Evolutionary conservation across 208 protist species (phyloP), one percentile per base, ranked within the genome.

Genomic region (Crithidia acanthocephali): DNA sequence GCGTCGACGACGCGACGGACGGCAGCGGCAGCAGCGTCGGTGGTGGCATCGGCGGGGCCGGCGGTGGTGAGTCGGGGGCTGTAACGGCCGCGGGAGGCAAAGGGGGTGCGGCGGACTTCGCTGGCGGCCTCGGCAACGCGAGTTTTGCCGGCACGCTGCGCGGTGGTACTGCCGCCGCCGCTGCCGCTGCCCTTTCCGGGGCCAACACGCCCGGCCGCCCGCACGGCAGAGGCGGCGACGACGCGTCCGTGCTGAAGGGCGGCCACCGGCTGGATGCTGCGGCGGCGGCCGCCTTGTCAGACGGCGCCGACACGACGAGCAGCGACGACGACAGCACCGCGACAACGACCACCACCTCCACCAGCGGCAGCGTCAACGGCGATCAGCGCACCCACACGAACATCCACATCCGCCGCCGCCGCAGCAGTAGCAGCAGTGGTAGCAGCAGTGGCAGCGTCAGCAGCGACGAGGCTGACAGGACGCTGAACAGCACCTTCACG

Each of bases 291-390:
- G 7, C 37, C 37, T 50, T 16, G 4, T 50, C 45, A n/a, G 45
- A 50, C 20, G 45, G 20, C 9, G 45, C 20, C 20, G 45, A 59
- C 33, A 69, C 42, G 15, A 56, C 28, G 9, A 42, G 27, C 27
- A 51, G 59, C 28, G 61, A 32, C 68, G 60, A n/a, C 45, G 40
- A 42, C 30, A 52, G 30, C 33, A 72, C 23, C 27, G 59, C 28
- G 62, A 25, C 74, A 53, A 68, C 23, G n/a, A 60, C 51, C 57
- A 73, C 57, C 48, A 81, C 52, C 28, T 76, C 55, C 56, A 64
- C 50, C 25, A 72, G 56, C 35, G 55, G n/a, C n/a, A n/a, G n/a
- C n/a, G n/a, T n/a, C n/a, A n/a, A n/a, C n/a, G n/a, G n/a, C n/a
- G n/a, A n/a, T n/a, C n/a, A n/a, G n/a, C n/a, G n/a, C n/a, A n/a